Evolutionary conservation across 139 green algal species (phyloP), one percentile per base, ranked within the genome.

Genomic region (Bryopsis sp.): DNA sequence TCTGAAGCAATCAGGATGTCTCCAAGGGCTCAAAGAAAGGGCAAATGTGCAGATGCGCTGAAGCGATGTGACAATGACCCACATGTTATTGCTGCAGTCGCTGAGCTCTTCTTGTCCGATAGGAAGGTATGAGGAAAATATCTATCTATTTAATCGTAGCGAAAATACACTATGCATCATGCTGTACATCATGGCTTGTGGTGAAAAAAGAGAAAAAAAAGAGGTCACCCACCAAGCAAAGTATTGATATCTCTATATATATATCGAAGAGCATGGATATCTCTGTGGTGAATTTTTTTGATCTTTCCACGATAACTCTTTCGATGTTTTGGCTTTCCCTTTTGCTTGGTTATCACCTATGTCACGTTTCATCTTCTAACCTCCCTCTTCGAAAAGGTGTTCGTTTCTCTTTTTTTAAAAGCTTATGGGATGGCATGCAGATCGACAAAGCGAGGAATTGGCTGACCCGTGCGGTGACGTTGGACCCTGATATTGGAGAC

Each of bases 1-100:
- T 88, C 90, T 2, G 90, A 97, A 74, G 73, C 80, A 5, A 86
- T 98, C 34, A 47, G 58, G 38, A 88, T 94, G 83, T 90, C 90
- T 47, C 89, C 94, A 2, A 79, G 93, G 1, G 87, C 91, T 47
- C 79, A 89, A 70, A 81, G 91, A 15, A 88, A 89, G 63, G 73
- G 71, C 48, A 85, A 90, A 70, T 83, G 76, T 48, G 88, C 91
- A 26, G 94, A 99, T 64, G 94, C 92, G 24, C 80, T 99, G 3
- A 96, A 96, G 76, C 82, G 84, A 35, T 95, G 90, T 81, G 88
- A 89, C 47, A 87, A 96, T 70, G 87, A 96, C 71, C 82, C 91
- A 4, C 47, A 82, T 59, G 79, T 97, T 11, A 84, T 92, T 37
- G 87, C 83, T 2, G 90, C 90, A 39, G 86, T 97, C 3, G 93